phyloP scores from a whole-genome alignment of 2,329 filamentous ascomycete species.

The Aspergillus sp. region DNA sequence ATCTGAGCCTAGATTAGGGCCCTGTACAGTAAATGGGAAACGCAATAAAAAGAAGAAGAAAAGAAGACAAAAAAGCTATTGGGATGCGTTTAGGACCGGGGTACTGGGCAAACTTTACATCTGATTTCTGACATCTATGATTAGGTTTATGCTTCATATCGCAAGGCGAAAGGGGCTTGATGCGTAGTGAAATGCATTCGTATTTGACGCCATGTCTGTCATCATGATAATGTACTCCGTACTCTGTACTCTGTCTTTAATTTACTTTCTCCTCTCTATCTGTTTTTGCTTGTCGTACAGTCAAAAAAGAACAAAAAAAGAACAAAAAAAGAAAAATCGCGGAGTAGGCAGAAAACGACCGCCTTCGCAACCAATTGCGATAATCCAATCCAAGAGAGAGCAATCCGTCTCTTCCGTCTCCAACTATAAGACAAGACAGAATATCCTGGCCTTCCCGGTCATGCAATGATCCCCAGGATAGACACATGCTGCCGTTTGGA shows the following conservation, averaged over 20 bases:
- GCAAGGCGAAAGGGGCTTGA: not conserved
- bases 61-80: slow-evolving; percentile 26
- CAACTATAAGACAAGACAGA: slow-evolving; percentile 1
- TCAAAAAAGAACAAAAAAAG: slow-evolving; percentile 5
- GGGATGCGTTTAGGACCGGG: slow-evolving; percentile 31
- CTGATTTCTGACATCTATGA: slow-evolving; percentile 24
- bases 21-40: slow-evolving; percentile 31
- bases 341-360: slow-evolving; percentile 8
- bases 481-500: slow-evolving; percentile 17
- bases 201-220: no score
- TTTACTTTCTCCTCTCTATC: not conserved
- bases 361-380: slow-evolving; percentile 10
- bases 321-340: slow-evolving; percentile 7
- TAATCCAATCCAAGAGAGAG: slow-evolving; percentile 2
- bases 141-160: slow-evolving; percentile 1
- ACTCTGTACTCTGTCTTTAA: no score
- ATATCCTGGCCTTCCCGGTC: slow-evolving; percentile 2
- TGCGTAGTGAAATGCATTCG: no score
- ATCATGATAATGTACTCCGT: no score
- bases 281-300: not conserved
- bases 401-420: not conserved
- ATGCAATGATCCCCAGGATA: slow-evolving; percentile 9
- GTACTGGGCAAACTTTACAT: slow-evolving; percentile 36
- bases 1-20: slow-evolving; percentile 21
- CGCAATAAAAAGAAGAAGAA: not conserved